Evolutionary conservation across 2,329 filamentous ascomycete species (phyloP).

Genomic region (Botrytis cinerea): DNA sequence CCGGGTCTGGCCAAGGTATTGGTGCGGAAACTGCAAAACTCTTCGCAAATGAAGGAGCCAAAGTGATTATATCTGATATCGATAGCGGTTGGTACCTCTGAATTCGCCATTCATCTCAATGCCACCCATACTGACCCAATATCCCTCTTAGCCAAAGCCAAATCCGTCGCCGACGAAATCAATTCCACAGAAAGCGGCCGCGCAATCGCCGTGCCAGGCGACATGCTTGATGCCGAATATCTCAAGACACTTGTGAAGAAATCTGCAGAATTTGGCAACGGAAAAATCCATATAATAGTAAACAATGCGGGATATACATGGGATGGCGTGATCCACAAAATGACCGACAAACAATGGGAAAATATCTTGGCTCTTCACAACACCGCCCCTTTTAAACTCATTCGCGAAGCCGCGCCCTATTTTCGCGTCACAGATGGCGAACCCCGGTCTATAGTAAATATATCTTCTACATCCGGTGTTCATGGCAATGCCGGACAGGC

Average conservation of each 20-base stretch:
- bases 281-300: slow-evolving; percentile 88
- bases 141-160: slow-evolving; percentile 60
- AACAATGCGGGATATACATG: slow-evolving; percentile 93
- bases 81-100: slow-evolving; percentile 59
- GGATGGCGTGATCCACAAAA: slow-evolving; percentile 92
- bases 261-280: slow-evolving; percentile 76
- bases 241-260: slow-evolving; percentile 70
- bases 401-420: slow-evolving; percentile 78
- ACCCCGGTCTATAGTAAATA: slow-evolving; percentile 77
- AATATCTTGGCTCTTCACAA: slow-evolving; percentile 82
- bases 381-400: slow-evolving; percentile 82
- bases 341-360: slow-evolving; percentile 89
- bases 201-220: slow-evolving; percentile 74
- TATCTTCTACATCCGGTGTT: slow-evolving; percentile 77
- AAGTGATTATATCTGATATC: slow-evolving; percentile 81
- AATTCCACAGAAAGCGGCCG: slow-evolving; percentile 58
- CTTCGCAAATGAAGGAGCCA: slow-evolving; percentile 86
- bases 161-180: slow-evolving; percentile 68
- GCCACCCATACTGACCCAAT: slow-evolving; percentile 23
- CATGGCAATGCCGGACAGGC: slow-evolving; percentile 90
- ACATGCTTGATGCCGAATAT: slow-evolving; percentile 72
- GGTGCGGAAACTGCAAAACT: slow-evolving; percentile 79
- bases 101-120: slow-evolving; percentile 23
- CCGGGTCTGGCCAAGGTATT: slow-evolving; percentile 83
- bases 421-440: slow-evolving; percentile 86